Evolutionary conservation across 2,329 filamentous ascomycete species (phyloP).

Genomic region (Rhynchosporium agropyri): DNA sequence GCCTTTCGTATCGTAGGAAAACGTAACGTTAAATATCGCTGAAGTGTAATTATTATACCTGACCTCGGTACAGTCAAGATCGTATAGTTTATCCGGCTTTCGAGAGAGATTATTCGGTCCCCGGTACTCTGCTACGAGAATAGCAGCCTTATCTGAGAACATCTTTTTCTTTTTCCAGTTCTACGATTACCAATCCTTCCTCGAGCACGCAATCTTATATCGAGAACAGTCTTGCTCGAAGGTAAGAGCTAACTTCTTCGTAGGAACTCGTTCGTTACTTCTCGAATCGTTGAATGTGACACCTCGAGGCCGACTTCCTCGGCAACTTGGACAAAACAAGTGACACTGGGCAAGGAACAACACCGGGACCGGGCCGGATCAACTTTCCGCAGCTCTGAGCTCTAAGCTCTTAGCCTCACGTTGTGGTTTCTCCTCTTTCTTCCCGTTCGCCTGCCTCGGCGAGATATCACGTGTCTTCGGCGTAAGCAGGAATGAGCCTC

Average conservation of each 20-base stretch:
- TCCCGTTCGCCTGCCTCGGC: slow-evolving; percentile 3
- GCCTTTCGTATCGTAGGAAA: slow-evolving; percentile 22
- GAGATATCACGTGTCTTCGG: slow-evolving; percentile 2
- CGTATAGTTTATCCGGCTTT: slow-evolving; percentile 8
- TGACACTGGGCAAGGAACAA: no score
- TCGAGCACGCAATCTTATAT: slow-evolving; percentile 12
- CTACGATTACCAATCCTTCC: slow-evolving; percentile 2
- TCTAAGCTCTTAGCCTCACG: no score
- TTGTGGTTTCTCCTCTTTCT: background rate
- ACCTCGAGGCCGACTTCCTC: no score
- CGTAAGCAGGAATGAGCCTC: background rate
- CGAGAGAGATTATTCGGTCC: slow-evolving; percentile 11
- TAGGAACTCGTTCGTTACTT: no score
- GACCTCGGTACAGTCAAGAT: slow-evolving; percentile 17
- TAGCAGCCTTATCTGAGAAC: slow-evolving; percentile 12
- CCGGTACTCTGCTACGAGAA: slow-evolving; percentile 9
- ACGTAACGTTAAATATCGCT: slow-evolving; percentile 17
- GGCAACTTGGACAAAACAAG: no score
- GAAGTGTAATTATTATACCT: slow-evolving; percentile 17
- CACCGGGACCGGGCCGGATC: no score
- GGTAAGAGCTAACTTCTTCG: no score
- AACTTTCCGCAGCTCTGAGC: no score
- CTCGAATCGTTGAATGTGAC: no score
- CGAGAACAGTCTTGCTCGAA: no score
- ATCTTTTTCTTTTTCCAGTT: slow-evolving; percentile 14